Conservation (phyloP, 805 yeast genomes). For the Saccharomycopsis guyanensis region DNA sequence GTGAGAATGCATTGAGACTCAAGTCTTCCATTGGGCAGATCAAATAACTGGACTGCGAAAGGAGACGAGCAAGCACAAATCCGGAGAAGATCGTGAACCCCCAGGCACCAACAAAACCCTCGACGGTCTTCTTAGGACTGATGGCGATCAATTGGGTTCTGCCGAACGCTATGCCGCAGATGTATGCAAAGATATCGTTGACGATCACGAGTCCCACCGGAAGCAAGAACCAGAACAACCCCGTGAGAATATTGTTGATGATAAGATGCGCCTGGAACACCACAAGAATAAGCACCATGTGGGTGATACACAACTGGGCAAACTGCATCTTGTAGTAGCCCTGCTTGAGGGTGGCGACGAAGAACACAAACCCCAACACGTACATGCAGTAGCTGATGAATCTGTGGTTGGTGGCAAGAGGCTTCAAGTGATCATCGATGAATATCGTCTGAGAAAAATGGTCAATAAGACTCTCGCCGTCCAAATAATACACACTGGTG, state of each 20-base stretch:
- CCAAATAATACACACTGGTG: slow-evolving; percentile 82
- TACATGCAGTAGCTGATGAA: slow-evolving; percentile 79
- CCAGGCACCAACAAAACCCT: slow-evolving; percentile 98
- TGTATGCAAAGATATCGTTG: slow-evolving; percentile 92
- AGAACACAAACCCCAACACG: slow-evolving; percentile 80
- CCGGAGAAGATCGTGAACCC: slow-evolving; percentile 78
- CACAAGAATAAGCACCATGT: slow-evolving; percentile 83
- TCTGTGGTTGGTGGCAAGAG: slow-evolving; percentile 70
- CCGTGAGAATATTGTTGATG: slow-evolving; percentile 80
- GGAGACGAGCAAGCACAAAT: slow-evolving; percentile 51
- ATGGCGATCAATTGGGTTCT: slow-evolving; percentile 85
- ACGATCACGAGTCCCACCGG: slow-evolving; percentile 90
- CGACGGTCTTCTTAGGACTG: slow-evolving; percentile 95
- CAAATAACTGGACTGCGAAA: slow-evolving; percentile 63
- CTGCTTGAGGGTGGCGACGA: slow-evolving; percentile 81
- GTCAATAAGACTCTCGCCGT: slow-evolving; percentile 72
- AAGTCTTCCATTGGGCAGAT: slow-evolving; percentile 80
- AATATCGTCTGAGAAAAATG: slow-evolving; percentile 51
- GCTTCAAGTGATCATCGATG: slow-evolving; percentile 44
- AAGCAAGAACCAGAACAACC: slow-evolving; percentile 88
- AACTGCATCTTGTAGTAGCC: slow-evolving; percentile 89
- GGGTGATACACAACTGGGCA: slow-evolving; percentile 88
- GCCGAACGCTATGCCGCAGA: slow-evolving; percentile 96
- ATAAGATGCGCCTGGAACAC: slow-evolving; percentile 93
- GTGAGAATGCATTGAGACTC: slow-evolving; percentile 51